Percentiles rank a stretch among this genome's conserved stretches.
Conservation (phyloP, 331 rosid species). For the Arachis monticola region DNA sequence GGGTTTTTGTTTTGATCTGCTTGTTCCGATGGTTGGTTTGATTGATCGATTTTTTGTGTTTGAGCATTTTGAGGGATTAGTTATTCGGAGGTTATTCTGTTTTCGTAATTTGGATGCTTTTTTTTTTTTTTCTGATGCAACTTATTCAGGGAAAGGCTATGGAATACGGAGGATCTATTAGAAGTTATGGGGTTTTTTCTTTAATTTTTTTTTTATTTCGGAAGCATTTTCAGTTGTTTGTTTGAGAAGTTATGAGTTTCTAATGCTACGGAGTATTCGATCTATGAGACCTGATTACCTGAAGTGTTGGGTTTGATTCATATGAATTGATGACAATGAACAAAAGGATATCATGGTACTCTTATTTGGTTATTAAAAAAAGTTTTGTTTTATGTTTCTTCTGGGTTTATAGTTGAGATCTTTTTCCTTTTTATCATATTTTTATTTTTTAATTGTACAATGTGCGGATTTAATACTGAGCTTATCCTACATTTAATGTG, state of each 20-base stretch:
- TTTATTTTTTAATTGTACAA: background rate
- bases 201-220: background rate
- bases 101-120: slow-evolving; percentile 18
- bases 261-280: background rate
- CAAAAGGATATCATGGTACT: background rate
- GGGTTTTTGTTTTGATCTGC: slow-evolving; percentile 54
- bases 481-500: background rate
- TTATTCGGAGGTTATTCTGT: slow-evolving; percentile 13
- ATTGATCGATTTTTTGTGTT: slow-evolving; percentile 33
- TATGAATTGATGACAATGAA: slow-evolving; percentile 12
- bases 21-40: slow-evolving; percentile 2
- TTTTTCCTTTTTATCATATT: background rate
- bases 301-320: slow-evolving; percentile 13
- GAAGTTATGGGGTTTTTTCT: slow-evolving; percentile 20
- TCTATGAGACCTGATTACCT: background rate
- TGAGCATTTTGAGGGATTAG: slow-evolving; percentile 9
- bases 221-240: background rate
- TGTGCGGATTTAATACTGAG: background rate
- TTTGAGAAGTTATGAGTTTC: slow-evolving; percentile 24
- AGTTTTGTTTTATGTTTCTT: slow-evolving; percentile 1
- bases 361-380: background rate
- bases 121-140: background rate
- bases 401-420: slow-evolving; percentile 20
- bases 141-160: slow-evolving; percentile 1
- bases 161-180: slow-evolving; percentile 25